Evolutionary conservation across 495 filamentous ascomycete genomes (phyloP).

Genomic region (Clavariopsis aquatica): DNA sequence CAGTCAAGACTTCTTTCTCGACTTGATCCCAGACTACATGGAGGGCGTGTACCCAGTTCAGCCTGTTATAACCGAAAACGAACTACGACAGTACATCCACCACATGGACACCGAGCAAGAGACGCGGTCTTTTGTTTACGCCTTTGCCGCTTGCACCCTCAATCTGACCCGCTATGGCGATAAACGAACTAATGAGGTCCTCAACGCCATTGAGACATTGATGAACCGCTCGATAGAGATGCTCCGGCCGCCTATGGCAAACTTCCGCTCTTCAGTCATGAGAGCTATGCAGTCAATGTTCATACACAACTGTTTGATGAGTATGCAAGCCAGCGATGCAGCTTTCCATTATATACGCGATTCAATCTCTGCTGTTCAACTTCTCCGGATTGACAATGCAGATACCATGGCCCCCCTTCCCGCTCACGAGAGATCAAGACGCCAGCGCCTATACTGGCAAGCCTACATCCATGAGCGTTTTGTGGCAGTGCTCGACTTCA

Average conservation of each 20-base stretch:
- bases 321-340: conserved; percentile 46
- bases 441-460: conserved; percentile 64
- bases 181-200: conserved; percentile 11
- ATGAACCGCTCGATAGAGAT: conserved; percentile 14
- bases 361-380: conserved; percentile 58
- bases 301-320: conserved; percentile 37
- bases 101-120: conserved; percentile 34
- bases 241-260: conserved; percentile 8
- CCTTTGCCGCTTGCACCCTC: conserved; percentile 35
- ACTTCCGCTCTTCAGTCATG: conserved; percentile 20
- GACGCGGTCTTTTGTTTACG: conserved; percentile 31
- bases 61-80: conserved; percentile 34
- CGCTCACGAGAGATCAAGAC: conserved; percentile 54
- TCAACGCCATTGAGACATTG: conserved; percentile 9
- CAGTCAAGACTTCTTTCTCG: conserved; percentile 33
- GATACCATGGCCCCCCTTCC: conserved; percentile 51
- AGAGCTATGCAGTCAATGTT: conserved; percentile 34
- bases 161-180: conserved; percentile 28
- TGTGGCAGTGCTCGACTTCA: conserved; percentile 34
- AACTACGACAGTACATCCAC: conserved; percentile 26
- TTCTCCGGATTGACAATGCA: conserved; percentile 61
- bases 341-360: conserved; percentile 68
- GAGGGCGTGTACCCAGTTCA: conserved; percentile 35
- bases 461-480: conserved; percentile 54
- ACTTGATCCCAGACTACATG: conserved; percentile 36